Conservation (phyloP, 768 basidiomycete genomes). For the Neoboletus brunneissimus region DNA sequence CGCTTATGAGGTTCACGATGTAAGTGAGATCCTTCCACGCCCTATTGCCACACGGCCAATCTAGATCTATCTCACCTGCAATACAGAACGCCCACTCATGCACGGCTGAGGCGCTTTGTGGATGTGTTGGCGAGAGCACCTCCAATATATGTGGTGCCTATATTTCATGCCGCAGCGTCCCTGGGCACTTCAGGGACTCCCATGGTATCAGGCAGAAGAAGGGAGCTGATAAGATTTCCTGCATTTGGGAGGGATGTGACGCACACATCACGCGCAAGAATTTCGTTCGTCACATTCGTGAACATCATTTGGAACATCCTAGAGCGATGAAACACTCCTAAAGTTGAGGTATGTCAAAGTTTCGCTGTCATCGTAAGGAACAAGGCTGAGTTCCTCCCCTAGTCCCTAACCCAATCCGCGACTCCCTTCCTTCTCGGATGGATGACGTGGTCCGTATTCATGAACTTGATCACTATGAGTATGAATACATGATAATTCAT, state of each 20-base stretch:
- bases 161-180: neutral
- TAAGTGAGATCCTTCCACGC: neutral
- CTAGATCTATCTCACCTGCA: no score
- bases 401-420: neutral
- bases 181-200: neutral
- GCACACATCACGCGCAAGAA: neutral
- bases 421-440: neutral
- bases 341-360: neutral
- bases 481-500: neutral
- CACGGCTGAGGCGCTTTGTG: neutral
- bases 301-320: neutral
- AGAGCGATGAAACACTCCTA: neutral
- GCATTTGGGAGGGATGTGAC: neutral
- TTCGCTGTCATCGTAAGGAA: no score
- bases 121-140: neutral
- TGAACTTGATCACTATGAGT: neutral
- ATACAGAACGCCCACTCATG: neutral
- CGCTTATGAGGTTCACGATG: neutral
- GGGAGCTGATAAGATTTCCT: accelerated
- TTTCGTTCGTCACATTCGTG: neutral
- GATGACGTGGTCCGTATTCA: neutral
- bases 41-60: neutral
- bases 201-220: neutral
- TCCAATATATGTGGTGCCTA: neutral
- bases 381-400: neutral